phyloP scores from a whole-genome alignment of 2,329 filamentous ascomycete species.

The Pseudocercospora fijiensis region DNA sequence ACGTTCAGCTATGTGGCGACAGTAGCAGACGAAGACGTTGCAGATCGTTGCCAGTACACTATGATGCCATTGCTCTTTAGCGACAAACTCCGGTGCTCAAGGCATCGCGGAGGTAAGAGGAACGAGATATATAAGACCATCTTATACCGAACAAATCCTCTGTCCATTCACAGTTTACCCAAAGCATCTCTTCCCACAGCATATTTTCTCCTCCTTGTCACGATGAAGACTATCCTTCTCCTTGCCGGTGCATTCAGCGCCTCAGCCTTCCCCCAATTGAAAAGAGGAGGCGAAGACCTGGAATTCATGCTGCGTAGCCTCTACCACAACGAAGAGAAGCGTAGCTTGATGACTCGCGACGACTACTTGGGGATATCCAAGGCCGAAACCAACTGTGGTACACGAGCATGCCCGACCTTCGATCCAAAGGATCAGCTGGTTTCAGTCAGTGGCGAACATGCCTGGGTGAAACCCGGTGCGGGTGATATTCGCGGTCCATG shows the following conservation, averaged over 20 bases:
- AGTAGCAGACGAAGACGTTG: background rate
- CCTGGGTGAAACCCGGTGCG: constrained; percentile 16
- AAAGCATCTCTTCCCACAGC: background rate
- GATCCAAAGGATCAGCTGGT: constrained; percentile 25
- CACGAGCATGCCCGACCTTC: constrained; percentile 21
- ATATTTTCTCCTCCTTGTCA: background rate
- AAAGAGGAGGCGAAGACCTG: constrained; percentile 10
- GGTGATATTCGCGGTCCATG: constrained; percentile 31
- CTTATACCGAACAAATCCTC: background rate
- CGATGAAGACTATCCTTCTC: constrained; percentile 24
- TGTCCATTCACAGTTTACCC: background rate
- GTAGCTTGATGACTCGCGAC: constrained; percentile 17
- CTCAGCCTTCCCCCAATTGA: constrained; percentile 22
- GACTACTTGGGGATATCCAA: constrained; percentile 24
- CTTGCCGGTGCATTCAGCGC: constrained; percentile 24
- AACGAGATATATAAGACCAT: background rate
- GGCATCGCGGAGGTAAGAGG: background rate
- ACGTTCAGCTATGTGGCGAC: background rate
- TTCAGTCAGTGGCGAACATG: constrained; percentile 23
- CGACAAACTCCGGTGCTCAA: background rate
- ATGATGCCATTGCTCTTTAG: background rate
- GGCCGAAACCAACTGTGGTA: constrained; percentile 24
- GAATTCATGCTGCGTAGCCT: constrained; percentile 11
- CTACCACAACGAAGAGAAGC: constrained; percentile 12
- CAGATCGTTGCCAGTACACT: background rate